Evolutionary conservation across 2,329 filamentous ascomycete genomes (phyloP).

Genomic region (Alternaria burnsii): DNA sequence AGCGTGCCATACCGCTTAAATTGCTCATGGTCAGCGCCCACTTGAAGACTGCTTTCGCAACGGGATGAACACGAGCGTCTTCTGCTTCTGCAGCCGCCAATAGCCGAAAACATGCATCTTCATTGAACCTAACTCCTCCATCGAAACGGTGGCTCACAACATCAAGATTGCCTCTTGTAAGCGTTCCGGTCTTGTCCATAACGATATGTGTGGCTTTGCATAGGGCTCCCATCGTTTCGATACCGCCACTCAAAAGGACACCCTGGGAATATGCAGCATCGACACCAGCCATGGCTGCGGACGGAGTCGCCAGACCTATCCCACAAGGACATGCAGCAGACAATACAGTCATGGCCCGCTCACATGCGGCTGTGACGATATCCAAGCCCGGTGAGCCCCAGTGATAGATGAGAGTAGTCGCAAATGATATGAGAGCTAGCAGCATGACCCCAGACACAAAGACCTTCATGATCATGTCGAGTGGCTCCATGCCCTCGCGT

Average conservation of each 20-base stretch:
- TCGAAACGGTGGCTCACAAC: conserved; percentile 9
- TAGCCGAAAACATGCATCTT: conserved; percentile 5
- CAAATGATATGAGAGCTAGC: too few relatives aligned
- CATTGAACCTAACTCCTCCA: not conserved
- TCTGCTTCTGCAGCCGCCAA: conserved; percentile 16
- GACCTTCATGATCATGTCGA: too few relatives aligned
- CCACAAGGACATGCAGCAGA: conserved; percentile 23
- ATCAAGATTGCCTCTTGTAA: conserved; percentile 18
- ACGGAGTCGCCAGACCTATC: conserved; percentile 22
- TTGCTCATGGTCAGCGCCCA: conserved; percentile 8
- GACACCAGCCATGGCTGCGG: conserved; percentile 24
- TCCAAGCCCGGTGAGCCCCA: too few relatives aligned
- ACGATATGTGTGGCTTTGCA: conserved; percentile 17
- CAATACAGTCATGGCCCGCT: too few relatives aligned
- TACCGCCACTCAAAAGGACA: conserved; percentile 21
- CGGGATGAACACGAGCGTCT: conserved; percentile 15
- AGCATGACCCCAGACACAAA: too few relatives aligned
- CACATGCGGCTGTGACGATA: too few relatives aligned
- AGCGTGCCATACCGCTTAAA: not conserved
- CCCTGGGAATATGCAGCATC: conserved; percentile 20
- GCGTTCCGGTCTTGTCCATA: conserved; percentile 28
- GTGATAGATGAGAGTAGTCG: too few relatives aligned
- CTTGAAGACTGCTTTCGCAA: conserved; percentile 16
- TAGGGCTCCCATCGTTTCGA: conserved; percentile 17
- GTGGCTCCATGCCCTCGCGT: too few relatives aligned